Evolutionary conservation across 768 basidiomycete species (phyloP), one percentile per base, ranked within the genome.

Genomic region (Phallus indusiatus): DNA sequence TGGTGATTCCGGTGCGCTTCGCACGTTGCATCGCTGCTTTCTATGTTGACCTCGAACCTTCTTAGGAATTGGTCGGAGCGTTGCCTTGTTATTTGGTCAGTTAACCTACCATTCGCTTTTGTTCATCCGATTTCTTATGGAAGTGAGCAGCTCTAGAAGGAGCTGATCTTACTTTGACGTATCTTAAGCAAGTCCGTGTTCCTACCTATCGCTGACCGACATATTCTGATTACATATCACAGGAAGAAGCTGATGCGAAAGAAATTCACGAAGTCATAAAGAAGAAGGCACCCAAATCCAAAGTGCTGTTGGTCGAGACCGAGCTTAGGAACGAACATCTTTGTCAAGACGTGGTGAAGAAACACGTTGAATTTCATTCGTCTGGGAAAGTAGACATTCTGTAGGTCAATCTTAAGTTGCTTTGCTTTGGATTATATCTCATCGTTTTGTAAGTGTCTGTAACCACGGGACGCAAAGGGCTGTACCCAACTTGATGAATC

Each of bases 391-490:
- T 80, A 20, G 71, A 79, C 60, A 67, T 74, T 17, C 64, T 80
- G 75, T 76, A 60, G 33, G 73, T 66, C 37, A 16, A 21, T 42
- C 1, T 5, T 8, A 61, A 55, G 35, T 6, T 53, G 7, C 35
- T 53, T 20, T 24, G 17, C 42, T 16, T 5, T 24, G 10, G 12
- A 12, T 35, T 28, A 34, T 28, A 18, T 33, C 28, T 63, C 47
- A 61, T 55, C 10, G 20, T 6, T 8, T 55, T 48, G 36, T 9
- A 47, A 76, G 75, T 28, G 68, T 74, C 33, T 69, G 76, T 35
- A 79, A 79, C 64, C 74, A 76, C 53, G 76, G 73, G 1, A 76
- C 74, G 0, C 77, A 80, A 62, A 68, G 73, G 12, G 71, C 75
- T 22, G 69, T 75, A 58, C 65, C 65, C 12, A 66, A 75, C 54